phyloP scores from a whole-genome alignment of 2,329 filamentous ascomycete species.

The Fusarium avenaceum region DNA sequence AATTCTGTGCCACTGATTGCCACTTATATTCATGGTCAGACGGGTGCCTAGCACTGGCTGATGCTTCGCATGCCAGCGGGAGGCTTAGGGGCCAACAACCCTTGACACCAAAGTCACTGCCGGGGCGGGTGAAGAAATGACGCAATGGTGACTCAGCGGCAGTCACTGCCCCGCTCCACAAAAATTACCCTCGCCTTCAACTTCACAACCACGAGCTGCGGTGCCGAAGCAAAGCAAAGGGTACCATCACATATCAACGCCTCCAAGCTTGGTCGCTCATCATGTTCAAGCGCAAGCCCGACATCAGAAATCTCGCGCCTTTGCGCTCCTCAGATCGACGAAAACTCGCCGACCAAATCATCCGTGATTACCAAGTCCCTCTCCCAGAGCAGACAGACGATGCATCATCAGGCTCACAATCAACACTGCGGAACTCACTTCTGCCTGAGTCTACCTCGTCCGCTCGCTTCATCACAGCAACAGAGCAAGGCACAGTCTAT shows the following conservation, averaged over 20 bases:
- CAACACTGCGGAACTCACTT: slow-evolving; percentile 40
- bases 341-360: slow-evolving; percentile 45
- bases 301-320: slow-evolving; percentile 44
- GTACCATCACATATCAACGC: neutral
- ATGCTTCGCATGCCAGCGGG: too few species aligned
- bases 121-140: slow-evolving; percentile 5
- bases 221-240: neutral
- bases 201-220: neutral
- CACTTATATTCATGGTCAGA: too few species aligned
- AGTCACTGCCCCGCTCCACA: slow-evolving; percentile 16
- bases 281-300: slow-evolving; percentile 46
- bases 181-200: slow-evolving; percentile 16
- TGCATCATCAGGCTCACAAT: slow-evolving; percentile 31
- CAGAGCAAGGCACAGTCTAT: slow-evolving; percentile 40
- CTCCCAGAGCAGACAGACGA: slow-evolving; percentile 32
- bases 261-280: neutral
- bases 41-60: too few species aligned
- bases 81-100: too few species aligned
- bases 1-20: too few species aligned
- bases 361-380: slow-evolving; percentile 42
- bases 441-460: slow-evolving; percentile 43
- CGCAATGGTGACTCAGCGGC: slow-evolving; percentile 28
- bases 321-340: slow-evolving; percentile 44
- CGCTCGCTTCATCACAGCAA: slow-evolving; percentile 41
- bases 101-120: too few species aligned